phyloP scores from a whole-genome alignment of 2,329 filamentous ascomycete genomes.

The Podosphaera xanthii region DNA sequence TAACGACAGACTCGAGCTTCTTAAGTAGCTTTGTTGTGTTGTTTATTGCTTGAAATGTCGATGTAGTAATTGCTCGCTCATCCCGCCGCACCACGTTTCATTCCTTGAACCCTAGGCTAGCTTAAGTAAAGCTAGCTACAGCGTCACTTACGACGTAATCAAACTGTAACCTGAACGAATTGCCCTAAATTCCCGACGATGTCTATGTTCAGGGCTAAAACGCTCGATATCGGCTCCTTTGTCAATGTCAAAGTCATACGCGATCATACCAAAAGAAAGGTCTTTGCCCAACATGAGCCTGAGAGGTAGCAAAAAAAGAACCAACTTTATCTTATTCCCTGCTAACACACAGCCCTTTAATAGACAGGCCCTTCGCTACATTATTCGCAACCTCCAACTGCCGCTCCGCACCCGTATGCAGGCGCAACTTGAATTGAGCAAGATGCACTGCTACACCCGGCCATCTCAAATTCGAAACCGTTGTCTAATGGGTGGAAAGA shows the following conservation, averaged over 20 bases:
- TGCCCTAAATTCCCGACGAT: conserved; percentile 24
- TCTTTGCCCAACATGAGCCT: conserved; percentile 66
- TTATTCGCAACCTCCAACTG: conserved; percentile 79
- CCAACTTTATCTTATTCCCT: neutral
- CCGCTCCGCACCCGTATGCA: conserved; percentile 63
- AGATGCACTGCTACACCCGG: conserved; percentile 92
- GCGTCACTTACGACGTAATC: too few relatives aligned
- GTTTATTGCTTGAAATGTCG: too few relatives aligned
- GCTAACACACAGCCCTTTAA: neutral
- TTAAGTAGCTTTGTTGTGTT: too few relatives aligned
- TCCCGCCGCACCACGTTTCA: neutral
- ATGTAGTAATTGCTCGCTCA: too few relatives aligned
- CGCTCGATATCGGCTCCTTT: conserved; percentile 71
- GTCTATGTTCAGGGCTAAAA: conserved; percentile 77
- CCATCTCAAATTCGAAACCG: conserved; percentile 85
- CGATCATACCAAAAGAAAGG: conserved; percentile 91
- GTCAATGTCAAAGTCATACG: conserved; percentile 72
- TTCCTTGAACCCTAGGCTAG: neutral
- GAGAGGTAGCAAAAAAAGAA: conserved; percentile 34
- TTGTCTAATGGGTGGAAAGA: conserved; percentile 79
- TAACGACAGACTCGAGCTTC: too few relatives aligned
- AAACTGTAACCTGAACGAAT: neutral
- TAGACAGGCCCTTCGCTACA: conserved; percentile 81
- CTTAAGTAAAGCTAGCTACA: neutral
- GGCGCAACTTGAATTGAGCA: conserved; percentile 74